Conservation (phyloP, 257 asterid species). For the Nicotiana tomentosiformis region DNA sequence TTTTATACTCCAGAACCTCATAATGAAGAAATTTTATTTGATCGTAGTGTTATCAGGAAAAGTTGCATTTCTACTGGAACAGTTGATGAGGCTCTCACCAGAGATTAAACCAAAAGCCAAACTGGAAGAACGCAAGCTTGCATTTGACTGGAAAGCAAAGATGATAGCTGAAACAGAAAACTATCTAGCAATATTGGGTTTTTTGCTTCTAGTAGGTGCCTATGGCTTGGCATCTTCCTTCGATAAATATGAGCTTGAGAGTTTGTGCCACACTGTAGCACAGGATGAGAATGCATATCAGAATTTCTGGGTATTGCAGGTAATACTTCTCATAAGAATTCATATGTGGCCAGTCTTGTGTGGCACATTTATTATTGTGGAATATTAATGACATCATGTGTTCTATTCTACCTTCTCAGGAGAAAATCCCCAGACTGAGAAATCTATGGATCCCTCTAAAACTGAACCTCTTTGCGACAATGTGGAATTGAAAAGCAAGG, state of each 20-base stretch:
- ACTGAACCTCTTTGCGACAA: neutral
- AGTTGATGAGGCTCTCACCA: constrained; percentile 4
- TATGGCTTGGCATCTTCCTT: neutral
- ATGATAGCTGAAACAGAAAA: neutral
- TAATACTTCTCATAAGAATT: neutral
- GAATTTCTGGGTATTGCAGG: neutral
- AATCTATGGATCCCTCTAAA: too few species aligned
- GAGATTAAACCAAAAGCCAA: neutral
- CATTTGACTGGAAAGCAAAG: constrained; percentile 6
- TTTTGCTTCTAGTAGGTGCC: constrained; percentile 1
- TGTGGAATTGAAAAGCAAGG: neutral
- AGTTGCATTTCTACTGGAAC: constrained; percentile 14
- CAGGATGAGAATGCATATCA: neutral
- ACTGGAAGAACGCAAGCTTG: constrained; percentile 4
- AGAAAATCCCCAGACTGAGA: too few species aligned
- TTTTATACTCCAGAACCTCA: neutral
- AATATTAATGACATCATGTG: too few species aligned
- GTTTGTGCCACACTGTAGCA: neutral
- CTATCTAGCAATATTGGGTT: neutral
- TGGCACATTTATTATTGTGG: neutral
- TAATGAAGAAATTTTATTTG: neutral
- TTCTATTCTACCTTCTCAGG: too few species aligned
- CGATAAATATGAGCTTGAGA: neutral
- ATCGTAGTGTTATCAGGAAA: neutral
- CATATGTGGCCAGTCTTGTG: neutral